These are phyloP conservation scores for Irpex rosettiformis DNA, from an alignment of 1,284 basidiomycete species.

Conservation along the genomic window DNA sequence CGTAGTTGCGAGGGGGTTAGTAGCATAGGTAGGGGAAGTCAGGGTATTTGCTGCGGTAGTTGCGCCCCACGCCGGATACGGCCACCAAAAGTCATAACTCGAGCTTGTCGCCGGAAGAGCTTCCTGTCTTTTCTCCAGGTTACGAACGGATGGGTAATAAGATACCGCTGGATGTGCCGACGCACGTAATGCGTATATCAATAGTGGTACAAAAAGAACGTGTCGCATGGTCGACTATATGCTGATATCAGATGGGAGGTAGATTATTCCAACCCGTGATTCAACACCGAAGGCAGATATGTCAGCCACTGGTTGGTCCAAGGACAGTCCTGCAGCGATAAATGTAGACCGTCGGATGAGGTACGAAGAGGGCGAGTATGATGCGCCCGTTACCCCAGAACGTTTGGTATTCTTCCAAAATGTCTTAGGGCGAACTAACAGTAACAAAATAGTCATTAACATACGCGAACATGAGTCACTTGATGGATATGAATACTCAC, in stretches of 20 bases:
- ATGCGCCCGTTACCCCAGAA: conserved; percentile 60
- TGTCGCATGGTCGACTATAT: conserved; percentile 5
- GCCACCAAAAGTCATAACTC: conserved; percentile 29
- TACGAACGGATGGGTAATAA: background rate
- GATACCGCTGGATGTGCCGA: background rate
- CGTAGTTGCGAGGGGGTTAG: background rate
- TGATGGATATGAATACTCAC: conserved; percentile 37
- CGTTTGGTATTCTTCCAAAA: conserved; percentile 68
- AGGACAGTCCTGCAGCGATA: conserved; percentile 62
- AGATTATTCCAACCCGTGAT: conserved; percentile 43
- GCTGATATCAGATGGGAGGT: conserved; percentile 31
- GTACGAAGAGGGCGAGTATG: conserved; percentile 65
- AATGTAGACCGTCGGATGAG: conserved; percentile 70
- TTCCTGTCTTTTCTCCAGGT: background rate
- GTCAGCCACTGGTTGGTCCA: conserved; percentile 60
- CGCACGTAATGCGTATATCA: background rate
- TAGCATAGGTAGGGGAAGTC: background rate
- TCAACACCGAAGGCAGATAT: conserved; percentile 67
- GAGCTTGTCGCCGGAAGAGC: conserved; percentile 9
- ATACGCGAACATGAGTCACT: background rate
- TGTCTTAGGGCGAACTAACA: conserved; percentile 58
- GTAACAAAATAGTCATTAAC: conserved; percentile 11
- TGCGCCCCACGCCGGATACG: conserved; percentile 21
- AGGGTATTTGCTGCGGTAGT: conserved; percentile 5
- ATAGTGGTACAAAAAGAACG: background rate